Conservation (phyloP, 331 rosid species). For the Arachis monticola region DNA sequence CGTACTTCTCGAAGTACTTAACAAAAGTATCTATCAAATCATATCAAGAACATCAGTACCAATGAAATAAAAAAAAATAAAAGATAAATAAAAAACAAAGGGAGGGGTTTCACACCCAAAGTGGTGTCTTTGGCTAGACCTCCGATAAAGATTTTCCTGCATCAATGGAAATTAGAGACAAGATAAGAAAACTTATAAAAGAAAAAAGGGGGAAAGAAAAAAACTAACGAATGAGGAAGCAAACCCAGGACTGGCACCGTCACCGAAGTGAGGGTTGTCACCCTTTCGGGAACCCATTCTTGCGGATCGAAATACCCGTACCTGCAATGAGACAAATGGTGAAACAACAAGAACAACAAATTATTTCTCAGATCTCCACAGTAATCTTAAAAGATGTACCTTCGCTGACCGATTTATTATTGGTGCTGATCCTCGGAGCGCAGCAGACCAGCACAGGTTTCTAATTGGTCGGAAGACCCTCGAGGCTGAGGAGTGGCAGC, state of each 20-base stretch:
- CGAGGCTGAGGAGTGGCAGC: not conserved
- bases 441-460: not conserved
- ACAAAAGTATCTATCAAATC: slow-evolving; percentile 52
- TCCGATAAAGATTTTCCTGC: slow-evolving; percentile 74
- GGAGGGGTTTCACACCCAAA: slow-evolving; percentile 39
- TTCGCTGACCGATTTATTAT: not conserved
- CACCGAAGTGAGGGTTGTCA: slow-evolving; percentile 58
- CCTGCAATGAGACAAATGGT: not conserved
- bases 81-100: not conserved
- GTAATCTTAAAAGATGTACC: not conserved
- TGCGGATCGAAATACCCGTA: slow-evolving; percentile 32
- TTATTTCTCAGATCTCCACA: not conserved
- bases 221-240: not conserved
- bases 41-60: not conserved
- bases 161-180: not conserved
- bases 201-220: not conserved
- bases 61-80: not conserved
- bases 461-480: not conserved
- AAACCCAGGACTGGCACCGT: slow-evolving; percentile 75
- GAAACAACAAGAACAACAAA: too few relatives aligned
- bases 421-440: not conserved
- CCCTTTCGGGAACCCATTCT: slow-evolving; percentile 58
- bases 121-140: slow-evolving; percentile 69
- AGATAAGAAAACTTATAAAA: not conserved
- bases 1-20: slow-evolving; percentile 63